These are phyloP conservation scores for Rhynchosporium agropyri DNA, from an alignment of 2,329 filamentous ascomycete genomes.

Conservation along the genomic window DNA sequence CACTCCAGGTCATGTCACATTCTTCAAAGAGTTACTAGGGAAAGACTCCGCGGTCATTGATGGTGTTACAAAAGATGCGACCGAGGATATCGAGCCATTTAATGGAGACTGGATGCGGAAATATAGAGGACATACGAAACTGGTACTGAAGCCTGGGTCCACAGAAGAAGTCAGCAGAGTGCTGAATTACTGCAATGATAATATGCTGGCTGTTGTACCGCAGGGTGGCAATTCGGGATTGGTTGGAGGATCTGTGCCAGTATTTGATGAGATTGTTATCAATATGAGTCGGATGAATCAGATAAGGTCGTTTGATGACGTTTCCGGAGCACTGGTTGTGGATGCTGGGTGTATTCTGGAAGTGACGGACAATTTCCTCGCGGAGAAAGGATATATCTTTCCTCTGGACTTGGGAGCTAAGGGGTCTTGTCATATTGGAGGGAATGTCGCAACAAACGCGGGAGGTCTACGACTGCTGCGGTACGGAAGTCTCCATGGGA, in stretches of 20 bases:
- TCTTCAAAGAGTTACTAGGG: slow-evolving; percentile 81
- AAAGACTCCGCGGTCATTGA: slow-evolving; percentile 80
- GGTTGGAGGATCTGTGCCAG: slow-evolving; percentile 91
- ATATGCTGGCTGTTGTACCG: slow-evolving; percentile 88
- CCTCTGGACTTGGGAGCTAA: slow-evolving; percentile 97
- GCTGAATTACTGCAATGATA: slow-evolving; percentile 92
- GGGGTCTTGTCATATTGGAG: slow-evolving; percentile 93
- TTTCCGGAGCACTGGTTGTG: slow-evolving; percentile 85
- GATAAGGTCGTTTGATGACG: slow-evolving; percentile 89
- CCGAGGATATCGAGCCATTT: slow-evolving; percentile 84
- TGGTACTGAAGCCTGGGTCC: slow-evolving; percentile 83
- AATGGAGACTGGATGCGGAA: slow-evolving; percentile 99
- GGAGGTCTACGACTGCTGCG: slow-evolving; percentile 86
- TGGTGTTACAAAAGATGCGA: slow-evolving; percentile 72
- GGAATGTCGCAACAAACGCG: slow-evolving; percentile 94
- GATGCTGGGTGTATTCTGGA: slow-evolving; percentile 94
- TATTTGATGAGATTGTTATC: slow-evolving; percentile 98
- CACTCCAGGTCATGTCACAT: slow-evolving; percentile 76
- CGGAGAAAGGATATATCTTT: slow-evolving; percentile 84
- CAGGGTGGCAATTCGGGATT: slow-evolving; percentile 97
- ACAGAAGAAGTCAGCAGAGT: slow-evolving; percentile 90
- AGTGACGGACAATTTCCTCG: slow-evolving; percentile 81
- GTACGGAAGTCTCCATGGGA: slow-evolving; percentile 94
- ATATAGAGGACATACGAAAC: slow-evolving; percentile 84
- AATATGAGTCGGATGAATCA: slow-evolving; percentile 88